phyloP scores from a whole-genome alignment of 1,284 basidiomycete genomes.

The Taiwanofungus camphoratus region DNA sequence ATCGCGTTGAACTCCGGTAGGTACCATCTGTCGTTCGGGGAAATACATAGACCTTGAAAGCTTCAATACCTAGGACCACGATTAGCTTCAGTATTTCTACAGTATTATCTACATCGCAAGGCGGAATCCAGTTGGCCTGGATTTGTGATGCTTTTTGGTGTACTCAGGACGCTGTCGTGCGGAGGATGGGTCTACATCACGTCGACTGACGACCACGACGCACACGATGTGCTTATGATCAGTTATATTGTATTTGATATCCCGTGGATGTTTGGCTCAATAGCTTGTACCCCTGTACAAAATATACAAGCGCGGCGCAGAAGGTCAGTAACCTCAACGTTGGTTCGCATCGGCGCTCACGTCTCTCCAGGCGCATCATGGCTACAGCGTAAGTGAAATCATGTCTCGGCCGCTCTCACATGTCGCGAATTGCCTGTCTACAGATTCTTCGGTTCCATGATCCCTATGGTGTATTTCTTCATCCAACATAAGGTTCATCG shows the following conservation, averaged over 20 bases:
- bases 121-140: constrained; percentile 42
- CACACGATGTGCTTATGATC: constrained; percentile 90
- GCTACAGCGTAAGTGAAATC: constrained; percentile 40
- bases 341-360: neutral
- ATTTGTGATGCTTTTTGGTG: constrained; percentile 57
- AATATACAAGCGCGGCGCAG: constrained; percentile 37
- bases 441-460: constrained; percentile 67
- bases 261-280: constrained; percentile 84
- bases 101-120: constrained; percentile 58
- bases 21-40: constrained; percentile 24
- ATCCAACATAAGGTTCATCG: constrained; percentile 77
- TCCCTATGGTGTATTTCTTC: constrained; percentile 81
- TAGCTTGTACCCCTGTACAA: constrained; percentile 45
- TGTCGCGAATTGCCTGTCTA: neutral
- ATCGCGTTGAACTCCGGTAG: constrained; percentile 81
- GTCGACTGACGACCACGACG: constrained; percentile 72
- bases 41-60: neutral
- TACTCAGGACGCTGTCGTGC: constrained; percentile 78
- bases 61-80: constrained; percentile 55
- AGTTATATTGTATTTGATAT: constrained; percentile 74
- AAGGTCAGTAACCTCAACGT: constrained; percentile 39
- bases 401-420: neutral
- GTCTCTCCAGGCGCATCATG: constrained; percentile 43
- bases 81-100: constrained; percentile 70
- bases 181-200: constrained; percentile 95